Conservation (phyloP, 371 early-diverging fungal genomes). For the Mortierella sp. region DNA sequence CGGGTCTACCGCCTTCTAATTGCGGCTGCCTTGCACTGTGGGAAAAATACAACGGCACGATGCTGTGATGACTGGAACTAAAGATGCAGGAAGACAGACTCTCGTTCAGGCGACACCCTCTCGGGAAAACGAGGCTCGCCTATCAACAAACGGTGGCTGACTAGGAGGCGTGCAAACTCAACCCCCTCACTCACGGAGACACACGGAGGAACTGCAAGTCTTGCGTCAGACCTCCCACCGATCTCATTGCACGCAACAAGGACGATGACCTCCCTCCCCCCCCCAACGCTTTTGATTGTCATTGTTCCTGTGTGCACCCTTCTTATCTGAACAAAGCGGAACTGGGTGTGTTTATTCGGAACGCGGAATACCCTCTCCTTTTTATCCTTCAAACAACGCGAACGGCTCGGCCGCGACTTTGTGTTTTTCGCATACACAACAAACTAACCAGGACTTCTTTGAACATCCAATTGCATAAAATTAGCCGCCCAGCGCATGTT, state of each 20-base stretch:
- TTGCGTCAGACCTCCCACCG: not conserved
- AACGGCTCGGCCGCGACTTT: constrained; percentile 7
- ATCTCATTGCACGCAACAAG: not conserved
- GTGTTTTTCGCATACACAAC: not conserved
- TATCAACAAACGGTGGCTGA: not conserved
- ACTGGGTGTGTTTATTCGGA: constrained; percentile 11
- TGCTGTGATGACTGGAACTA: not conserved
- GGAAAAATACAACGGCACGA: not conserved
- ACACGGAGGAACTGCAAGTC: not conserved
- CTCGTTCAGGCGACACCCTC: not conserved
- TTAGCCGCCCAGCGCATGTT: constrained; percentile 60
- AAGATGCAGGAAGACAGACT: constrained; percentile 7
- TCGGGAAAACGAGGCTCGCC: constrained; percentile 6
- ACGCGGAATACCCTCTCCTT: not conserved
- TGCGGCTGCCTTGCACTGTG: constrained; percentile 8
- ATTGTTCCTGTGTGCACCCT: not conserved
- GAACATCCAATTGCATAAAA: not conserved
- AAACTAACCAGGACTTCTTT: not conserved
- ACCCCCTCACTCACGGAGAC: not conserved
- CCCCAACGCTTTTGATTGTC: not conserved
- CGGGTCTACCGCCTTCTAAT: not conserved
- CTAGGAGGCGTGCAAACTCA: not conserved
- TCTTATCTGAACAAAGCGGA: not conserved
- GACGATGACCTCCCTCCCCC: not conserved
- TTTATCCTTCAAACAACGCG: not conserved